Conservation (phyloP, 2,329 filamentous ascomycete species). For the Claviceps quebecensis region DNA sequence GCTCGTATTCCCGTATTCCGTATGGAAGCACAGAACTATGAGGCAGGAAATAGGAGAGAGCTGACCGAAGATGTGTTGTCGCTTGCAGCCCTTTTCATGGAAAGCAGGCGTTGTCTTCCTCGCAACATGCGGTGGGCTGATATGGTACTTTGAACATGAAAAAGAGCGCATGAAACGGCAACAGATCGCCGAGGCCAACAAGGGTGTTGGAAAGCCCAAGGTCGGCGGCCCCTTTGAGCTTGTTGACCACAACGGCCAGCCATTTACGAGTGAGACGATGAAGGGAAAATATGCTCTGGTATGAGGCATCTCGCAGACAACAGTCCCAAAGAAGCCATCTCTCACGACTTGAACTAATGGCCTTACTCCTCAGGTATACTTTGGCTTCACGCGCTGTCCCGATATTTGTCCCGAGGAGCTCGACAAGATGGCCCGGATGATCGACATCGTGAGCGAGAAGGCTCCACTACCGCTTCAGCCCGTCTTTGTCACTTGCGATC, state of each 20-base stretch:
- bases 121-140: slow-evolving; percentile 58
- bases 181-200: slow-evolving; percentile 78
- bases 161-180: slow-evolving; percentile 84
- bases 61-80: slow-evolving; percentile 13
- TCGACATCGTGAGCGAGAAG: slow-evolving; percentile 53
- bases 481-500: slow-evolving; percentile 92
- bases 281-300: slow-evolving; percentile 76
- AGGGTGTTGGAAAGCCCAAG: slow-evolving; percentile 84
- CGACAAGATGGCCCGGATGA: slow-evolving; percentile 97
- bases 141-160: slow-evolving; percentile 86
- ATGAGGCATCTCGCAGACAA: slow-evolving; percentile 14
- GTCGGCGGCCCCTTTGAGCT: slow-evolving; percentile 80
- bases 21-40: neutral
- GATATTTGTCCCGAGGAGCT: slow-evolving; percentile 98
- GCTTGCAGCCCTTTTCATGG: slow-evolving; percentile 71
- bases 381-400: slow-evolving; percentile 95
- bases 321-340: neutral
- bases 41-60: neutral
- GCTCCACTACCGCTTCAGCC: slow-evolving; percentile 47
- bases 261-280: slow-evolving; percentile 66
- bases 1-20: neutral
- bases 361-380: slow-evolving; percentile 57
- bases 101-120: slow-evolving; percentile 82
- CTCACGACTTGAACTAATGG: neutral
- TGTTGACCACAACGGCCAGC: slow-evolving; percentile 65